These are phyloP conservation scores for Teunomyces funiuensis DNA, from an alignment of 805 yeast genomes.

Conservation along the genomic window DNA sequence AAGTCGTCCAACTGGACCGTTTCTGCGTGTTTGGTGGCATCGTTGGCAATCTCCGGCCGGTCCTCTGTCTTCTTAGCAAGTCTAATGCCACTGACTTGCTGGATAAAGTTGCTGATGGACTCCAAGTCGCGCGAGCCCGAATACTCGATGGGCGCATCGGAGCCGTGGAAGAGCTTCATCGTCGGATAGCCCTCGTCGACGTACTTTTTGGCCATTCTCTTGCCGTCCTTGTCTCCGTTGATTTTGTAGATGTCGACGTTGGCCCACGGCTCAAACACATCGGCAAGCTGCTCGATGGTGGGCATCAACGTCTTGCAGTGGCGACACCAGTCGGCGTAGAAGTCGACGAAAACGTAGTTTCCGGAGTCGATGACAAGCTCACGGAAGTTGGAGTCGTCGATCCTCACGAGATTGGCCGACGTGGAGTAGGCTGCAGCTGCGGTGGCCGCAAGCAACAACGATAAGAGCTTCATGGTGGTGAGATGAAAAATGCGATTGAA, in stretches of 20 bases:
- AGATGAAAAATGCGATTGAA: background rate
- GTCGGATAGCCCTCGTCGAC: conserved; percentile 67
- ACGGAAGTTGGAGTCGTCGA: conserved; percentile 52
- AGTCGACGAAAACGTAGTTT: conserved; percentile 44
- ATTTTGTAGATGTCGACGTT: conserved; percentile 51
- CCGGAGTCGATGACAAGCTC: conserved; percentile 57
- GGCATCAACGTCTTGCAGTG: conserved; percentile 65
- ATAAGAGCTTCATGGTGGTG: conserved; percentile 8
- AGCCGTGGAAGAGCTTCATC: conserved; percentile 55
- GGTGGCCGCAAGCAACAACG: background rate
- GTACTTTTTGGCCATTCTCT: conserved; percentile 48
- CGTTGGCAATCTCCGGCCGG: conserved; percentile 15
- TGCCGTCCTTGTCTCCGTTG: conserved; percentile 58
- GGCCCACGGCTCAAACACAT: conserved; percentile 28
- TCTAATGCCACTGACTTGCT: conserved; percentile 31
- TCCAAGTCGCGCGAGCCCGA: conserved; percentile 54
- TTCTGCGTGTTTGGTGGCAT: conserved; percentile 15
- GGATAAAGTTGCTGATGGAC: conserved; percentile 53
- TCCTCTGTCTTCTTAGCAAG: conserved; percentile 7
- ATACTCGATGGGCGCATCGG: conserved; percentile 52
- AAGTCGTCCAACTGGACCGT: conserved; percentile 35
- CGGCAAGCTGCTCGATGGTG: conserved; percentile 31
- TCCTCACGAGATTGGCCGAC: conserved; percentile 36
- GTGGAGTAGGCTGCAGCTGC: conserved; percentile 11
- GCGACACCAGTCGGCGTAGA: conserved; percentile 71